Evolutionary conservation across 768 basidiomycete genomes (phyloP).

Genomic region (Kwoniella sp.): DNA sequence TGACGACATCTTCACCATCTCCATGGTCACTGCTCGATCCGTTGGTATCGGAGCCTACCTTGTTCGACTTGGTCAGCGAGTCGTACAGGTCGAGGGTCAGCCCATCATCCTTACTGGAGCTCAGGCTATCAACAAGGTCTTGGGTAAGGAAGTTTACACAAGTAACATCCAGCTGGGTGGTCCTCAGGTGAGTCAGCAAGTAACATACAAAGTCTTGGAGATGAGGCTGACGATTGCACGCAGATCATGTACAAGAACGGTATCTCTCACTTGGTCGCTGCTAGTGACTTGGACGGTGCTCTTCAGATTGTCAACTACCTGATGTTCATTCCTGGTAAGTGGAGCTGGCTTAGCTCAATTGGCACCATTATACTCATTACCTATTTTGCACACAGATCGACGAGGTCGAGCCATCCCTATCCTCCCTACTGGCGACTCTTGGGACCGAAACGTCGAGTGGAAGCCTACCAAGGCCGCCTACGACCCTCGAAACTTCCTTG

Average conservation of each 20-base stretch:
- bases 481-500: constrained; percentile 97
- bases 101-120: constrained; percentile 99
- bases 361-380: too few relatives aligned
- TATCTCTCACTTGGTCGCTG: constrained; percentile 92
- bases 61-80: constrained; percentile 93
- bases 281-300: constrained; percentile 93
- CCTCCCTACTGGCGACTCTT: constrained; percentile 68
- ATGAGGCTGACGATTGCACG: background rate
- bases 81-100: constrained; percentile 98
- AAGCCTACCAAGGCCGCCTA: constrained; percentile 86
- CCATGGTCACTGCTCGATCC: constrained; percentile 95
- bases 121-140: constrained; percentile 94
- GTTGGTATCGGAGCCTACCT: constrained; percentile 99
- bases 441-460: constrained; percentile 92
- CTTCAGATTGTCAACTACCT: constrained; percentile 92
- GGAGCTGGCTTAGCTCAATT: too few relatives aligned
- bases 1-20: constrained; percentile 99
- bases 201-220: background rate
- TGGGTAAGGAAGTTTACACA: constrained; percentile 98
- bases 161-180: constrained; percentile 98
- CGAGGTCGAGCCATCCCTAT: constrained; percentile 81
- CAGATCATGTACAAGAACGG: constrained; percentile 99
- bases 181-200: constrained; percentile 65
- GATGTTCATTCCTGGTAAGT: constrained; percentile 79
- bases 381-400: constrained; percentile 43